These are phyloP conservation scores for Macrolepiota fuliginosa DNA, from an alignment of 768 basidiomycete genomes.

Conservation along the genomic window DNA sequence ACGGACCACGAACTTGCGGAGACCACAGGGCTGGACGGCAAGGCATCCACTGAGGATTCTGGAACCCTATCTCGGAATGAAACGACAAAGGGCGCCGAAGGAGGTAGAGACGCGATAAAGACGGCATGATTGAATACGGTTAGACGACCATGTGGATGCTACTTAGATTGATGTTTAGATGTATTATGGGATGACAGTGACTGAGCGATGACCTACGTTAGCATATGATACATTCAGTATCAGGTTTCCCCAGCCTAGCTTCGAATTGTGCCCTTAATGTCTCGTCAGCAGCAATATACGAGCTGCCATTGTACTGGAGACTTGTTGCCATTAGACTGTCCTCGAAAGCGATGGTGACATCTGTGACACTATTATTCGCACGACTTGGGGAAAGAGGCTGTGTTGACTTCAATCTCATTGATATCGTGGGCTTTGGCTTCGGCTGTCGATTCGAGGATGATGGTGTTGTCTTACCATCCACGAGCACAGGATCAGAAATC, in stretches of 20 bases:
- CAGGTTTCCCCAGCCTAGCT: slow-evolving; percentile 37
- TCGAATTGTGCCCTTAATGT: slow-evolving; percentile 44
- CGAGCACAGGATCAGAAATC: slow-evolving; percentile 30
- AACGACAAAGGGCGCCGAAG: no score
- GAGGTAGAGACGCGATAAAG: no score
- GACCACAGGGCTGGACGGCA: not conserved
- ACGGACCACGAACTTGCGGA: not conserved
- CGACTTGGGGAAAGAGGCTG: slow-evolving; percentile 28
- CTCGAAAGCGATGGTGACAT: slow-evolving; percentile 39
- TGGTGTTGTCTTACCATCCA: not conserved
- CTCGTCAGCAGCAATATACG: slow-evolving; percentile 45
- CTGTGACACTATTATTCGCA: not conserved
- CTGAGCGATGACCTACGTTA: slow-evolving; percentile 17
- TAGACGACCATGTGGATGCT: slow-evolving; percentile 45
- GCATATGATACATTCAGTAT: slow-evolving; percentile 45
- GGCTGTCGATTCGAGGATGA: slow-evolving; percentile 6
- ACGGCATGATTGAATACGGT: no score
- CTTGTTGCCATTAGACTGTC: slow-evolving; percentile 39
- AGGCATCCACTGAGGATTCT: not conserved
- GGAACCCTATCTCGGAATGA: no score
- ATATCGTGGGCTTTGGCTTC: slow-evolving; percentile 32
- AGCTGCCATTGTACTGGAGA: slow-evolving; percentile 47
- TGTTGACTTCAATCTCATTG: slow-evolving; percentile 34
- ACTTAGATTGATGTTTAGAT: slow-evolving; percentile 57
- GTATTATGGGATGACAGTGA: slow-evolving; percentile 23